Evolutionary conservation across 148 eudicot species (phyloP).

Genomic region (Dianthus caryophyllus): DNA sequence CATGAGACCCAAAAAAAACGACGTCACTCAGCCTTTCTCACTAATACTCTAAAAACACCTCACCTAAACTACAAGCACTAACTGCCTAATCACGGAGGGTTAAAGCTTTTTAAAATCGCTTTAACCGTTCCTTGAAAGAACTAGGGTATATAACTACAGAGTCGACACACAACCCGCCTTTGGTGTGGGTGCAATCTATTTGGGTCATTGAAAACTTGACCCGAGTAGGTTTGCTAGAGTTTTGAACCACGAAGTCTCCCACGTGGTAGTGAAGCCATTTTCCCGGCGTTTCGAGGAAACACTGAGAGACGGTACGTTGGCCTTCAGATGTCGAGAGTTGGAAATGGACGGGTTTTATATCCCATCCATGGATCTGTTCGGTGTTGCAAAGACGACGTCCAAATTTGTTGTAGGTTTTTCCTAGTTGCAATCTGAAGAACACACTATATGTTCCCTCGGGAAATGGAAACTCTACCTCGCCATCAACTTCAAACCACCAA

Average conservation of each 20-base stretch:
- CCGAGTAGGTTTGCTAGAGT: slow-evolving; percentile 22
- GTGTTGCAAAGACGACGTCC: slow-evolving; percentile 49
- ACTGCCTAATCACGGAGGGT: slow-evolving; percentile 13
- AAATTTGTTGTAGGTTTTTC: slow-evolving; percentile 43
- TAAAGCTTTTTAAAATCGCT: slow-evolving; percentile 45
- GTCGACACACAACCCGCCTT: slow-evolving; percentile 74
- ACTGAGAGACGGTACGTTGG: slow-evolving; percentile 41
- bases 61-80: slow-evolving; percentile 13
- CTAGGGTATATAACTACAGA: slow-evolving; percentile 63
- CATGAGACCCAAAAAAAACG: slow-evolving; percentile 24
- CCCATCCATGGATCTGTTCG: slow-evolving; percentile 70
- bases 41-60: slow-evolving; percentile 1
- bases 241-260: slow-evolving; percentile 59
- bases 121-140: slow-evolving; percentile 47
- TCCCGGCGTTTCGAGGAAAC: slow-evolving; percentile 50
- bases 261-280: slow-evolving; percentile 61
- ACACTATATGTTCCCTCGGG: slow-evolving; percentile 67
- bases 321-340: slow-evolving; percentile 62
- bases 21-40: slow-evolving; percentile 23
- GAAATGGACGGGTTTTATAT: slow-evolving; percentile 57
- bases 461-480: slow-evolving; percentile 69
- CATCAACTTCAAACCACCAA: slow-evolving; percentile 84
- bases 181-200: slow-evolving; percentile 80
- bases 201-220: slow-evolving; percentile 75
- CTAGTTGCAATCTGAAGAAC: slow-evolving; percentile 62